A percentile compares a stretch with the other conserved stretches of the same genome.
phyloP scores from a whole-genome alignment of 805 yeast genomes.

The Candida xyloterini region DNA sequence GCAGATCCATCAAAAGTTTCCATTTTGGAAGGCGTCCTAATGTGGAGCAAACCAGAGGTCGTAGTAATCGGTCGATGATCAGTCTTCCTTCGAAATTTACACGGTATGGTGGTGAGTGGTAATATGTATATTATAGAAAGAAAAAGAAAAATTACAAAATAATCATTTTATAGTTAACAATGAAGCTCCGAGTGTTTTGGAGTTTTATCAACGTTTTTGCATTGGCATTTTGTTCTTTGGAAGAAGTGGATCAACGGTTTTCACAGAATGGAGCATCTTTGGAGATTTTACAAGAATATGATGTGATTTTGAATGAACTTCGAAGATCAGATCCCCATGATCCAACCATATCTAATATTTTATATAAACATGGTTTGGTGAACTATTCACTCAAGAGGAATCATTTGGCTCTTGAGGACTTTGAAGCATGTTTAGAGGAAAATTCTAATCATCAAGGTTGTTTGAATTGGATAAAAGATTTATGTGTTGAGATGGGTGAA shows the following conservation, averaged over 20 bases:
- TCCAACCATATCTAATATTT: constrained; percentile 39
- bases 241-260: constrained; percentile 15
- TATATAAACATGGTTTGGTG: constrained; percentile 59
- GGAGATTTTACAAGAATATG: constrained; percentile 31
- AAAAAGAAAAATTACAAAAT: constrained; percentile 4
- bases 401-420: constrained; percentile 48
- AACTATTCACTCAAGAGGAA: constrained; percentile 57
- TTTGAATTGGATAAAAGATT: constrained; percentile 43
- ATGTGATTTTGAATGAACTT: constrained; percentile 21
- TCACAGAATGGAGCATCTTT: constrained; percentile 29
- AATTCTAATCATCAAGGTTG: constrained; percentile 41
- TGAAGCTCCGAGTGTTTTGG: constrained; percentile 4
- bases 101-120: constrained; percentile 34
- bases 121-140: constrained; percentile 2
- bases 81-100: constrained; percentile 33
- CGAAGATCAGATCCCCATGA: constrained; percentile 11
- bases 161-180: neutral
- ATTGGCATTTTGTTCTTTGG: constrained; percentile 8
- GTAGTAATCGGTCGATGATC: constrained; percentile 27
- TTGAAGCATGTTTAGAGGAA: constrained; percentile 43
- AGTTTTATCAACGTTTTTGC: neutral
- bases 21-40: constrained; percentile 28
- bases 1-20: constrained; percentile 29
- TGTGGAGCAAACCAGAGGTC: constrained; percentile 12
- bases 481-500: constrained; percentile 53